Evolutionary conservation across 2,329 filamentous ascomycete genomes (phyloP).

Genomic region (Hypoxylon sp.): DNA sequence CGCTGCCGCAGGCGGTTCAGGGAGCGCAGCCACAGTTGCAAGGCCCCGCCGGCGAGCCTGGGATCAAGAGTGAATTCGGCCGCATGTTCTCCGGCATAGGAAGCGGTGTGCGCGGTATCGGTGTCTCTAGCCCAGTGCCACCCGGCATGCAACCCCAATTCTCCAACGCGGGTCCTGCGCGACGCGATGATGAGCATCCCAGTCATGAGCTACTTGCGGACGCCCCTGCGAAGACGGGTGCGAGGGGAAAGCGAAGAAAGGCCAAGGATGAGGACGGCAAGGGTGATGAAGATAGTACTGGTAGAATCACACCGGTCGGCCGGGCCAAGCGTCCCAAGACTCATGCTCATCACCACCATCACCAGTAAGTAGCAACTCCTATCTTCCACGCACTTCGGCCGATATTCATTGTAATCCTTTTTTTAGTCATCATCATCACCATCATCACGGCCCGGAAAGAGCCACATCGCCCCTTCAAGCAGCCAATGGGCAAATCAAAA

Average conservation of each 20-base stretch:
- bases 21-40: constrained; percentile 87
- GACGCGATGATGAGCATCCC: constrained; percentile 68
- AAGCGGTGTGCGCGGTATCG: constrained; percentile 67
- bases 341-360: constrained; percentile 74
- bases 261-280: constrained; percentile 81
- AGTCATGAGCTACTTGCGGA: constrained; percentile 64
- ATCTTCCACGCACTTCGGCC: constrained; percentile 28
- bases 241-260: constrained; percentile 74
- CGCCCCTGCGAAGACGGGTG: constrained; percentile 59
- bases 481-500: constrained; percentile 64
- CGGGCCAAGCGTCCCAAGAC: constrained; percentile 78
- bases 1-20: constrained; percentile 92
- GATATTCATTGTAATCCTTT: constrained; percentile 49
- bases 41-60: constrained; percentile 84
- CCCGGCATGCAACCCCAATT: constrained; percentile 63
- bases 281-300: constrained; percentile 76
- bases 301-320: constrained; percentile 71
- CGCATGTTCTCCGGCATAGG: constrained; percentile 96
- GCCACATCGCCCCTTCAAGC: constrained; percentile 60
- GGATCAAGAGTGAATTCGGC: constrained; percentile 95
- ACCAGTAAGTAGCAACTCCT: constrained; percentile 68
- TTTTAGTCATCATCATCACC: constrained; percentile 67
- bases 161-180: constrained; percentile 60
- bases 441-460: constrained; percentile 68
- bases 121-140: constrained; percentile 67